Evolutionary conservation across 2,329 filamentous ascomycete species (phyloP).

Genomic region (Davidsoniella eucalypti): DNA sequence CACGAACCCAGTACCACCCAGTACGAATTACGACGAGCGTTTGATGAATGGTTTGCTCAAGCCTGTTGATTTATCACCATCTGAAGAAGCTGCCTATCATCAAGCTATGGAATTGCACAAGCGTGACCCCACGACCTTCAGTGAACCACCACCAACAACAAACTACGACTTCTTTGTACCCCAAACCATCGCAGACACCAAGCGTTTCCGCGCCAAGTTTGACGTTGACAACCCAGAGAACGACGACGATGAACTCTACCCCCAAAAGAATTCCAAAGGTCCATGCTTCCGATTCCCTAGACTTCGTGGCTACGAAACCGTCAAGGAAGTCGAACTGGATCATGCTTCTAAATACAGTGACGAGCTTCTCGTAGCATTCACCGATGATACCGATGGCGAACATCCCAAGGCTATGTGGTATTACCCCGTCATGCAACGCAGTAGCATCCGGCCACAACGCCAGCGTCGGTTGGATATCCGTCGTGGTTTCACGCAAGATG

Average conservation of each 20-base stretch:
- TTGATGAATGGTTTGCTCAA: conserved; percentile 45
- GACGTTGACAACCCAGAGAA: conserved; percentile 39
- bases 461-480: conserved; percentile 45
- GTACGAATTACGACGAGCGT: conserved; percentile 39
- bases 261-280: conserved; percentile 28
- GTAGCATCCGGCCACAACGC: conserved; percentile 43
- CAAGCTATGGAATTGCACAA: conserved; percentile 36
- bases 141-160: conserved; percentile 39
- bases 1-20: conserved; percentile 42
- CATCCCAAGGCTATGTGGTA: conserved; percentile 46
- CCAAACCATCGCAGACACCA: conserved; percentile 29
- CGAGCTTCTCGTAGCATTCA: conserved; percentile 43
- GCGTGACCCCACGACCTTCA: conserved; percentile 37
- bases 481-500: conserved; percentile 29
- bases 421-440: conserved; percentile 51
- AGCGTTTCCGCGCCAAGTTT: conserved; percentile 44
- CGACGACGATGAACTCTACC: conserved; percentile 38
- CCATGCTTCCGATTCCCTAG: conserved; percentile 45
- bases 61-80: conserved; percentile 38
- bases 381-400: conserved; percentile 34
- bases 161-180: conserved; percentile 53
- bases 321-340: conserved; percentile 38
- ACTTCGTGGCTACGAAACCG: conserved; percentile 47
- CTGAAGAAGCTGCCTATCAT: conserved; percentile 35
- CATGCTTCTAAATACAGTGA: conserved; percentile 45